Evolutionary conservation across 495 filamentous ascomycete species (phyloP).

Genomic region (Parachaetomium inaequale): DNA sequence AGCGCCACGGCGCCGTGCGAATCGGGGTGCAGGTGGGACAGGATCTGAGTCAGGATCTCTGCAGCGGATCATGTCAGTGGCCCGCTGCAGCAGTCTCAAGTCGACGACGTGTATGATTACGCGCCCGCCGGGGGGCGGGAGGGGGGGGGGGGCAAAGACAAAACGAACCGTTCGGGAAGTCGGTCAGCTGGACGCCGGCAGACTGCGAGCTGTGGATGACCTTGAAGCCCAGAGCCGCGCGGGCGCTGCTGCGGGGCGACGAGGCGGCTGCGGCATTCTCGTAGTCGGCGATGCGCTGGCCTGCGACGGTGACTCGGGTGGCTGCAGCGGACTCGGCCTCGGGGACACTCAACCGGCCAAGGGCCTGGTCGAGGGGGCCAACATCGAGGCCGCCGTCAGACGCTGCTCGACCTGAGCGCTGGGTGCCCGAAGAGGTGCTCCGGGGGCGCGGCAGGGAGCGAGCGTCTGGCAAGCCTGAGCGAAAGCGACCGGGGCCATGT

Average conservation of each 20-base stretch:
- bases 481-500: conserved; percentile 68
- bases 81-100: not conserved
- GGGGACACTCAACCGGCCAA: conserved; percentile 43
- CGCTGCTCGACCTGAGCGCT: conserved; percentile 18
- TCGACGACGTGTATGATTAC: not conserved
- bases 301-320: conserved; percentile 33
- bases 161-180: conserved; percentile 76
- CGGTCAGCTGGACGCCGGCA: conserved; percentile 53
- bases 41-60: conserved; percentile 91
- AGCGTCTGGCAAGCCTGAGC: conserved; percentile 36
- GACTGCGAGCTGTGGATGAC: conserved; percentile 51
- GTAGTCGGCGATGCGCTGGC: conserved; percentile 67
- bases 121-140: not conserved
- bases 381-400: conserved; percentile 29
- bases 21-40: conserved; percentile 80
- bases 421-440: conserved; percentile 31
- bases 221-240: conserved; percentile 55
- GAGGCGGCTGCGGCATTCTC: conserved; percentile 57
- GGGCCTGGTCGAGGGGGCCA: conserved; percentile 35
- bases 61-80: conserved; percentile 29
- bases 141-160: not conserved
- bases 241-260: conserved; percentile 38
- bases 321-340: conserved; percentile 12
- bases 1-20: conserved; percentile 72
- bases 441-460: conserved; percentile 30